These are phyloP conservation scores for Isoetes taiwanensis DNA, from an alignment of 75 land plant species.

Conservation along the genomic window DNA sequence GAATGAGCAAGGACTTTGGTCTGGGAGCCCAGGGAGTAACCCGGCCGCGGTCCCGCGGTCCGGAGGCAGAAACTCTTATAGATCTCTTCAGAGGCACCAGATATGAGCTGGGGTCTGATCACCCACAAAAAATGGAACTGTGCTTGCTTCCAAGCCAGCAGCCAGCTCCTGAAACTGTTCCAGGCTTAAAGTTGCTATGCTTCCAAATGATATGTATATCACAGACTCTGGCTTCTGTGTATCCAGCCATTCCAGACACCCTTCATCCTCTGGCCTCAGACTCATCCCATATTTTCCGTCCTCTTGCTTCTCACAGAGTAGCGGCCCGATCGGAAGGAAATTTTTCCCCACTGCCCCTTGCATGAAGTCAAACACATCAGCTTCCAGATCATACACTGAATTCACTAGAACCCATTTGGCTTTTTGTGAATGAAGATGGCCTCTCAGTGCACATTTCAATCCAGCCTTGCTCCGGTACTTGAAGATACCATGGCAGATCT, in stretches of 20 bases:
- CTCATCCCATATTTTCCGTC: no score
- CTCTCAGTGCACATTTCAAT: background rate
- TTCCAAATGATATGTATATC: conserved; percentile 36
- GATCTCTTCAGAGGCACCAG: no score
- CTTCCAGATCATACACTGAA: background rate
- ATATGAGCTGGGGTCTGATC: no score
- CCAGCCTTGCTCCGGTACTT: background rate
- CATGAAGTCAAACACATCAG: background rate
- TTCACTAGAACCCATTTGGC: background rate
- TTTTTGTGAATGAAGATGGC: background rate
- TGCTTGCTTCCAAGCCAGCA: conserved; percentile 21
- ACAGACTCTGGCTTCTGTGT: conserved; percentile 11
- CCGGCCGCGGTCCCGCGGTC: conserved; percentile 30
- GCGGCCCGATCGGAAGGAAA: background rate
- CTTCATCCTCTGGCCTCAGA: no score
- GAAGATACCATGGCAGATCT: background rate
- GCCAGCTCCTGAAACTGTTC: conserved; percentile 12
- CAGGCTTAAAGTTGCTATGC: background rate
- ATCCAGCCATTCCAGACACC: conserved; percentile 30
- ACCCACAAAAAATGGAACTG: conserved; percentile 25
- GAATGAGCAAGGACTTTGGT: background rate
- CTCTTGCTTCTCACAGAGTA: no score
- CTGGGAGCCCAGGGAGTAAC: conserved; percentile 14
- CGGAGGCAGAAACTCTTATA: no score
- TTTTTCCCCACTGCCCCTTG: background rate